Base-by-base conservation (phyloP, 2,329 filamentous ascomycete species). In the Bisporella sp. region DNA sequence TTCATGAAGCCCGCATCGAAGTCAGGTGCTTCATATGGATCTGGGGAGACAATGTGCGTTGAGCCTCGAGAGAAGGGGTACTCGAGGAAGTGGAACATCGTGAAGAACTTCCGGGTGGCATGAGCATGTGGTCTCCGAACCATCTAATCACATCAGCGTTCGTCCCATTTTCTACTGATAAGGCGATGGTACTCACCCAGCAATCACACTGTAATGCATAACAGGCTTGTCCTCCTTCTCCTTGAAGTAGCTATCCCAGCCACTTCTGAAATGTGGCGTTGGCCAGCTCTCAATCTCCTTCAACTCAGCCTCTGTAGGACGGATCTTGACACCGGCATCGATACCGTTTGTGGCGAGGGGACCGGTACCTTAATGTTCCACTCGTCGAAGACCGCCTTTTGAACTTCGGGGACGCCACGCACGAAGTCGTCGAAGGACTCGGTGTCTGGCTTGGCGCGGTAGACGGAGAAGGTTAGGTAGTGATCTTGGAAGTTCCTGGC, bases 1-100 rank as follows among this genome's bases (percentile, higher is more conserved):
- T 88, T 91, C 86, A 91, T 89, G 73, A 90, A 91, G 28, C 86
- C 85, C 1, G 84, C 79, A 64, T 91, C 87, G 60, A 91, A 90
- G 70, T 90, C 87, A 0, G 86, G 86, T 11, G 74, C 71, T 43
- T 84, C 86, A 62, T 91, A 91, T 12, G 85, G 83, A 59, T 87
- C 4, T 57, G 61, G n/a, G 67, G 67, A 12, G 66, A 73, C 79
- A 58, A 85, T 81, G 64, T 85, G 81, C 44, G 84, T 73, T 48
- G 73, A 69, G 1, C 82, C 82, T 1, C 80, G 75, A 3, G 78
- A 82, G 63, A 76, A 79, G 0, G 82, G 81, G 60, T 85, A 82
- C 3, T 73, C 71, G 1, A 75, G 77, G 66, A 78, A 84, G 12
- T 71, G 71, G 4, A 72, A 75, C 30, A 75, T 64, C 0, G 73